phyloP scores from a whole-genome alignment of 345 rosid species.

The Salix dunnii region DNA sequence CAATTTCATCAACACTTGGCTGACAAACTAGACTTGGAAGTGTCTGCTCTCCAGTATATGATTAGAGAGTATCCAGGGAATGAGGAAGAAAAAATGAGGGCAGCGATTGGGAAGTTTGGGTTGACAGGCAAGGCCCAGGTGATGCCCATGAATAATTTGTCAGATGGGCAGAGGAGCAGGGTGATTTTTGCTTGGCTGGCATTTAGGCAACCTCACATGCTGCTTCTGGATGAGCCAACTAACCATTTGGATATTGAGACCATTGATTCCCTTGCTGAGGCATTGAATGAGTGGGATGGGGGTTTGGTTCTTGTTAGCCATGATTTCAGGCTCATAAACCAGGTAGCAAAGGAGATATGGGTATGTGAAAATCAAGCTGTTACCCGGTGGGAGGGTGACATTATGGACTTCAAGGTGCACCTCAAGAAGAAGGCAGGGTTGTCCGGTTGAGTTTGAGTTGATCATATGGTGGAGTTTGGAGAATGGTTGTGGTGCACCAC shows the following conservation, averaged over 20 bases:
- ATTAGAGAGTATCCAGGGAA: slow-evolving; percentile 82
- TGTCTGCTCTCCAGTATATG: slow-evolving; percentile 86
- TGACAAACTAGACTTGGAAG: slow-evolving; percentile 82
- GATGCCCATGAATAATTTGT: slow-evolving; percentile 96
- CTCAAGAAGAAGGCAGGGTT: slow-evolving; percentile 78
- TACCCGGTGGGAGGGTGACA: slow-evolving; percentile 75
- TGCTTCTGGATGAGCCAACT: slow-evolving; percentile 91
- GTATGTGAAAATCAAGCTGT: slow-evolving; percentile 72
- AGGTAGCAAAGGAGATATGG: slow-evolving; percentile 88
- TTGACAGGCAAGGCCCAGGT: slow-evolving; percentile 93
- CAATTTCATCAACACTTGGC: slow-evolving; percentile 95
- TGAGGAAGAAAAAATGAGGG: slow-evolving; percentile 97
- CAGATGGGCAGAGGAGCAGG: slow-evolving; percentile 95
- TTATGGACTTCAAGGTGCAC: slow-evolving; percentile 78
- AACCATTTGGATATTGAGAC: slow-evolving; percentile 98
- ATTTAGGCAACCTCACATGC: slow-evolving; percentile 86
- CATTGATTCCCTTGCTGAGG: slow-evolving; percentile 84
- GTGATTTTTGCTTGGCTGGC: slow-evolving; percentile 98
- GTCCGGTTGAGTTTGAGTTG: slow-evolving; percentile 28
- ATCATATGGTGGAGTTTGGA: not conserved
- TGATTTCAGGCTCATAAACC: slow-evolving; percentile 85
- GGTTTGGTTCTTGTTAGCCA: slow-evolving; percentile 86
- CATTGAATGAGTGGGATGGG: slow-evolving; percentile 85
- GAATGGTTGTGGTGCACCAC: not conserved
- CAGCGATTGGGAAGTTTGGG: slow-evolving; percentile 83